Evolutionary conservation across 2,329 filamentous ascomycete genomes (phyloP), one percentile per base, ranked within the genome.

Genomic region (Zarea fungicola): DNA sequence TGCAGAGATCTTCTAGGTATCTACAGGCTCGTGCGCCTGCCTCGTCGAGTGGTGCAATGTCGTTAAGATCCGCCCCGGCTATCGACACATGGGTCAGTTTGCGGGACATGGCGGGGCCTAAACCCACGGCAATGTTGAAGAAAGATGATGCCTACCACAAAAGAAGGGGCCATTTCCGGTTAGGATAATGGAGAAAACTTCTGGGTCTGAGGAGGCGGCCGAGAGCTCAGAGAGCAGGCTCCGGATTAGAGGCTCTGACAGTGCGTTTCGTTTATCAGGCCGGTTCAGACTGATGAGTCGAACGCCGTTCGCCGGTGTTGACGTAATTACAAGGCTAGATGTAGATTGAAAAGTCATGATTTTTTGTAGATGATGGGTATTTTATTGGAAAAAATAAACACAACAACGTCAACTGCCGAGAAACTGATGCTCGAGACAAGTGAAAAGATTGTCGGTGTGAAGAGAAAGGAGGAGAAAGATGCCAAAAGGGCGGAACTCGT

Each of bases 201-300:
- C 43, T 9, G 55, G 45, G 26, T 60, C 56, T 18, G 34, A 52
- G 25, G 52, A 56, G 19, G 43, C 57, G 25, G 32, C 51, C 40
- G 19, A 50, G 22, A 61, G 55, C 43, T 51, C 57, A 10, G 49
- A 53, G 8, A 66, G 55, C 5, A 76, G 58, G 35, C 76, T 64
- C 50, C 61, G 55, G 55, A 76, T 73, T 67, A 78, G 71, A 39
- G 59, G 59, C 49, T 70, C 65, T 3, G 75, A 78, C 53, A 80
- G 70, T n/a, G 78, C 77, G 66, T 81, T 81, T 53, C 75, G 69
- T 58, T 80, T 78, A 26, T 69, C 65, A 1, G 75, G 77, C 4
- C 77, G 70, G 62, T 77, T 75, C 49, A 78, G 59, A 7, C 69
- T 68, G 46, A 80, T 53, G 8, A 77, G 56, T 8, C 75, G 64